Percentiles rank a stretch among this genome's conserved stretches.
Evolutionary conservation across 139 green algal species (phyloP).

Genomic region (Chlamydomonas schloesseri): DNA sequence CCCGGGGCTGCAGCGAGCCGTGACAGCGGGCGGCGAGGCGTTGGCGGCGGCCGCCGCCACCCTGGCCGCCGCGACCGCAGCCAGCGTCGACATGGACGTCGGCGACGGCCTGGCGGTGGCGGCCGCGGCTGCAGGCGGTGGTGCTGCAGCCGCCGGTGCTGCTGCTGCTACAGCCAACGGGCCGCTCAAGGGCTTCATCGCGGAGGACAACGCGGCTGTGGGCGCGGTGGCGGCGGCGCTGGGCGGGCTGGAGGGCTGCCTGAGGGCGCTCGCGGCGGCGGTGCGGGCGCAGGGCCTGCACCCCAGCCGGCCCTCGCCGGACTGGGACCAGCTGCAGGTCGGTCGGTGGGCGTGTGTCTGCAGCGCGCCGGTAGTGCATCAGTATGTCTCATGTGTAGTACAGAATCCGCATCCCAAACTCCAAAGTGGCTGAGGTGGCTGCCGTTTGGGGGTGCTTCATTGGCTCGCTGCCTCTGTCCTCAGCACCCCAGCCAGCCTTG

Average conservation of each 20-base stretch:
- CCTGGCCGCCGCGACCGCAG: not conserved
- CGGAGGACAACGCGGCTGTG: constrained; percentile 19
- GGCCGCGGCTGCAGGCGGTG: too few relatives aligned
- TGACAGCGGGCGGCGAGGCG: not conserved
- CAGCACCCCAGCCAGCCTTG: too few relatives aligned
- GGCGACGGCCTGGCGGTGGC: not conserved
- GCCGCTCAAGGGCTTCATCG: not conserved
- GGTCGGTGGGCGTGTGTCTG: not conserved
- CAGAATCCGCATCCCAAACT: too few relatives aligned
- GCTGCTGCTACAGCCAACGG: not conserved
- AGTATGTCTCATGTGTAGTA: too few relatives aligned
- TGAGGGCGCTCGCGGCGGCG: constrained; percentile 7
- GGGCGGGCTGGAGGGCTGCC: constrained; percentile 3
- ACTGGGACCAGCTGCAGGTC: constrained; percentile 23
- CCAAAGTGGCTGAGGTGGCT: too few relatives aligned
- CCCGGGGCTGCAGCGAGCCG: not conserved
- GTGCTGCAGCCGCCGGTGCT: not conserved
- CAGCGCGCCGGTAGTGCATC: too few relatives aligned
- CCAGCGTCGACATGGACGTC: not conserved
- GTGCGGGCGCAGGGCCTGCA: not conserved
- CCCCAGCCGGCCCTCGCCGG: not conserved
- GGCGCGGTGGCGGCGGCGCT: not conserved
- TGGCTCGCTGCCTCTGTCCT: too few relatives aligned
- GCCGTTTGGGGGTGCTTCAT: too few relatives aligned
- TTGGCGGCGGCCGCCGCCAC: too few relatives aligned